phyloP scores from a whole-genome alignment of 2,329 filamentous ascomycete genomes.

The Monosporascus sp. region DNA sequence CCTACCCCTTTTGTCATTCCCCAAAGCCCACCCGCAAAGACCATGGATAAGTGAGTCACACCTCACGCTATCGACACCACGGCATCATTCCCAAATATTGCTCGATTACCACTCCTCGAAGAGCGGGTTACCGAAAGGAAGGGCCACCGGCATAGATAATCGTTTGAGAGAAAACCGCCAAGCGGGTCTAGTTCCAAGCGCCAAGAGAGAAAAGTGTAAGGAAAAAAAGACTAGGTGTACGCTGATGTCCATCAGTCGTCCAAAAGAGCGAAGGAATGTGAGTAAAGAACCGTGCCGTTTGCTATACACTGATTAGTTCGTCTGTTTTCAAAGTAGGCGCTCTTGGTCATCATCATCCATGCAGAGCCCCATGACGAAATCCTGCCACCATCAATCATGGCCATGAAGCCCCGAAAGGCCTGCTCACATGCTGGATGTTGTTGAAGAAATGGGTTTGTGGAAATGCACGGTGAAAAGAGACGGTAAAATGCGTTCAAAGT shows the following conservation, averaged over 20 bases:
- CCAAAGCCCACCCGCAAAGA: too few relatives aligned
- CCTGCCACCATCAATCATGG: background rate
- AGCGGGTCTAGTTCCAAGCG: background rate
- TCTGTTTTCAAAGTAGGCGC: background rate
- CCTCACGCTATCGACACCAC: too few relatives aligned
- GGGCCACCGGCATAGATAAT: background rate
- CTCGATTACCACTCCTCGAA: too few relatives aligned
- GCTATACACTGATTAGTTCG: background rate
- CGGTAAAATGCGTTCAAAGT: conserved; percentile 7
- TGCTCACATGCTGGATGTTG: too few relatives aligned
- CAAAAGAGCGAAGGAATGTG: background rate
- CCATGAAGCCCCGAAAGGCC: too few relatives aligned
- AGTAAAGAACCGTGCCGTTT: background rate
- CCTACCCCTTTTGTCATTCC: too few relatives aligned
- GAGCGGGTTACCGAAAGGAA: background rate
- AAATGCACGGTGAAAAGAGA: too few relatives aligned
- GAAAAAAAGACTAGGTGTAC: background rate
- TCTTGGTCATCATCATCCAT: background rate
- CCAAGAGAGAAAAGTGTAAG: background rate
- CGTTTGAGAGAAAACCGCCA: background rate
- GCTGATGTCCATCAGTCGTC: background rate
- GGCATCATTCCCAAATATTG: too few relatives aligned
- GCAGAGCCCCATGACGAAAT: background rate
- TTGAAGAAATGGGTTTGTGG: too few relatives aligned
- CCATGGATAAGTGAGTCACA: too few relatives aligned